Percentiles rank a stretch among this genome's conserved stretches.
Evolutionary conservation across 1,139 yeast genomes (phyloP).

Genomic region (Insectozyma bohioensis): DNA sequence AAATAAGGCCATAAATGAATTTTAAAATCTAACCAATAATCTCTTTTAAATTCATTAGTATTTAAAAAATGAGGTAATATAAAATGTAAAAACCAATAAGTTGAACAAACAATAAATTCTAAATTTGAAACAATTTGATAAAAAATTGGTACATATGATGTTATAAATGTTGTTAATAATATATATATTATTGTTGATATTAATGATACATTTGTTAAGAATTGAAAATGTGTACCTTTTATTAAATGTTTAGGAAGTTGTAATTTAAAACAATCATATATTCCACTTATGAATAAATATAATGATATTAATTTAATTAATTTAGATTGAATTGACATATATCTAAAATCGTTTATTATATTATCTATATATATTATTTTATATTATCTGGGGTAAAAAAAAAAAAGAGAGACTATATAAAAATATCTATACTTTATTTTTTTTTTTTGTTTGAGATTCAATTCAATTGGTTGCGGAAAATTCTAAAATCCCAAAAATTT

Average conservation of each 20-base stretch:
- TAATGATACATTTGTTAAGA: conserved; percentile 55
- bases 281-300: conserved; percentile 10
- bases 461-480: too few species aligned
- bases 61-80: conserved; percentile 21
- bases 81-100: conserved; percentile 23
- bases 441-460: too few species aligned
- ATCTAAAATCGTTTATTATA: neutral
- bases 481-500: too few species aligned
- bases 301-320: conserved; percentile 8
- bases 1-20: conserved; percentile 25
- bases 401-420: too few species aligned
- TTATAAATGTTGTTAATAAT: conserved; percentile 1
- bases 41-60: conserved; percentile 18
- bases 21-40: conserved; percentile 19
- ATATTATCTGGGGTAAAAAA: too few species aligned
- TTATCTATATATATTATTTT: too few species aligned
- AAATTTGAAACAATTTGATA: conserved; percentile 18
- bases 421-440: too few species aligned
- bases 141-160: conserved; percentile 5
- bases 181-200: conserved; percentile 9
- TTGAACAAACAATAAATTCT: conserved; percentile 23
- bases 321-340: neutral
- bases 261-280: conserved; percentile 9
- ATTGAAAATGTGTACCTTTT: conserved; percentile 61
- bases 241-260: conserved; percentile 40